phyloP scores from a whole-genome alignment of 2,329 filamentous ascomycete genomes.

The Trichoderma afroharzianum region DNA sequence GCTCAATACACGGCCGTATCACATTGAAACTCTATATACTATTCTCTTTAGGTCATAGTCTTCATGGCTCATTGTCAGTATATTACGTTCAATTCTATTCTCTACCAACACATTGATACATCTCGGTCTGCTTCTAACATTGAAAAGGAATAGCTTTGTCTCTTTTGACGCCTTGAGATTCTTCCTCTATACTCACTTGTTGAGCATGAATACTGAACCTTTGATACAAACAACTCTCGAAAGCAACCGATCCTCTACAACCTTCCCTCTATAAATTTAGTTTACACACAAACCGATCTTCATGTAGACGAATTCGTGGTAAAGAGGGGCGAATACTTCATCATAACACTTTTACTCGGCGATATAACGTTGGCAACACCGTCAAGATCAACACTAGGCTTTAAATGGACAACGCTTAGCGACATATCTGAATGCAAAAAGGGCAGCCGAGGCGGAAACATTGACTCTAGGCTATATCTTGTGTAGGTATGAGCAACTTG shows the following conservation, averaged over 20 bases:
- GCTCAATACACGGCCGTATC: neutral
- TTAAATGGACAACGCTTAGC: neutral
- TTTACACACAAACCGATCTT: no score
- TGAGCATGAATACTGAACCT: neutral
- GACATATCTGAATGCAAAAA: neutral
- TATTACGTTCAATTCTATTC: fast-evolving
- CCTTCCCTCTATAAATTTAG: no score
- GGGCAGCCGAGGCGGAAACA: neutral
- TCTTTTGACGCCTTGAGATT: neutral
- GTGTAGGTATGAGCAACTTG: neutral
- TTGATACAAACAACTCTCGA: no score
- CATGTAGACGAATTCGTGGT: no score
- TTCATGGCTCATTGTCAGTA: neutral
- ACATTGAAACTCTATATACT: neutral
- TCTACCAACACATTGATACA: fast-evolving
- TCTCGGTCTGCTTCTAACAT: neutral
- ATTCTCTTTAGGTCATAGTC: neutral
- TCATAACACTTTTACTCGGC: no score
- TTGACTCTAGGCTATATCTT: neutral
- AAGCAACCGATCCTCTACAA: no score
- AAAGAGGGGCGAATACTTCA: no score
- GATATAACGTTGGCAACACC: neutral
- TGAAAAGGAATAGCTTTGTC: neutral
- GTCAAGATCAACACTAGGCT: neutral
- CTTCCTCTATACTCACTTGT: neutral